A percentile compares a stretch with the other conserved stretches of the same genome.
Conservation (phyloP, 2,329 filamentous ascomycete genomes). For the Epichloe sibirici region DNA sequence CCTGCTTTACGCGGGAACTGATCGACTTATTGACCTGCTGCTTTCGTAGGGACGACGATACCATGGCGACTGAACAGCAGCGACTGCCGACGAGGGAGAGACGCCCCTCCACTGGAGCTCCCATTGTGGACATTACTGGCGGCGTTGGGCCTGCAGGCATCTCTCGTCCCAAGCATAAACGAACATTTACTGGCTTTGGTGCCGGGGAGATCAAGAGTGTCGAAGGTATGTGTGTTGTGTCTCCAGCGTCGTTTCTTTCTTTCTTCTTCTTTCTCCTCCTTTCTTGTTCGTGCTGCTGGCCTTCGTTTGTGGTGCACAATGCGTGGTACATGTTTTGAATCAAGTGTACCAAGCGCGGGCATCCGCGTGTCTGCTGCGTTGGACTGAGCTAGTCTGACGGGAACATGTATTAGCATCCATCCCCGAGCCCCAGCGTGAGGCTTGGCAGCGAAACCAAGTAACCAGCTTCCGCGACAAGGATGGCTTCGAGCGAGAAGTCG, state of each 20-base stretch:
- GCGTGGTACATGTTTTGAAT: not conserved
- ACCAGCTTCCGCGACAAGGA: conserved; percentile 66
- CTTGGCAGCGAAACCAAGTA: conserved; percentile 55
- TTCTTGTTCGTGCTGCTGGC: too few relatives aligned
- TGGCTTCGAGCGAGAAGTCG: conserved; percentile 75
- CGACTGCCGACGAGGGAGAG: conserved; percentile 53
- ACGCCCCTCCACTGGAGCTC: conserved; percentile 68
- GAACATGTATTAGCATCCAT: conserved; percentile 48
- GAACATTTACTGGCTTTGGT: conserved; percentile 91
- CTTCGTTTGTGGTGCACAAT: not conserved
- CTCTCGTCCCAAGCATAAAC: conserved; percentile 85
- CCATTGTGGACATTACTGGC: conserved; percentile 76
- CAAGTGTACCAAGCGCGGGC: not conserved
- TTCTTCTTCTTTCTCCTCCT: not conserved
- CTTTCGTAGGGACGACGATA: conserved; percentile 1
- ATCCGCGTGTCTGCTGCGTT: not conserved
- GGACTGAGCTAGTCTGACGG: not conserved
- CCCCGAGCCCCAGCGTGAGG: conserved; percentile 75
- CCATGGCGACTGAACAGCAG: conserved; percentile 24
- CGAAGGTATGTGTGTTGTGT: conserved; percentile 48
- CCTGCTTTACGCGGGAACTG: too few relatives aligned
- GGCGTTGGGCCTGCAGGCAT: conserved; percentile 77
- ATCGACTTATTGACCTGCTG: not conserved
- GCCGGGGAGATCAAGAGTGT: conserved; percentile 85
- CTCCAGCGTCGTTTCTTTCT: not conserved